Percentiles rank a stretch among this genome's conserved stretches.
Evolutionary conservation across 2,329 filamentous ascomycete species (phyloP).

Genomic region (Cladosporium sp.): DNA sequence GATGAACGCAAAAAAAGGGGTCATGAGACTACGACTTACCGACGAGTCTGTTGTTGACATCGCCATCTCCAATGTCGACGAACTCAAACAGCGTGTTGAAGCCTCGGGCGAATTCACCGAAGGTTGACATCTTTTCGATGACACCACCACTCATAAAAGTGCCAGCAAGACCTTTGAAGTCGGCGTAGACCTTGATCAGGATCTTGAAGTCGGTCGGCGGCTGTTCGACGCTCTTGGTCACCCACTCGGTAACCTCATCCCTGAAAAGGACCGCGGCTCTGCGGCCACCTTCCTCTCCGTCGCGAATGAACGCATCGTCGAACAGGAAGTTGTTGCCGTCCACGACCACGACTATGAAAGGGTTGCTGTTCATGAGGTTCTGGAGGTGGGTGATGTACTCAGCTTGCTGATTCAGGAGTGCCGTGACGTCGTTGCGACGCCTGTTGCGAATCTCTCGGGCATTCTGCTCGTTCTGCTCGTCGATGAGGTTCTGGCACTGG

Average conservation of each 20-base stretch:
- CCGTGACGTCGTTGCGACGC: not conserved
- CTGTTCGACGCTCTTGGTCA: conserved; percentile 32
- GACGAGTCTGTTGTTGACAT: conserved; percentile 56
- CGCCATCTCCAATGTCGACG: conserved; percentile 60
- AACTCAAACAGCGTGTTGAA: conserved; percentile 65
- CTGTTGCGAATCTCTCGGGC: conserved; percentile 29
- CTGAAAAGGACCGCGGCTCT: conserved; percentile 57
- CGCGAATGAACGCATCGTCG: conserved; percentile 31
- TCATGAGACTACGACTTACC: conserved; percentile 35
- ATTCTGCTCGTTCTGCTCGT: conserved; percentile 34
- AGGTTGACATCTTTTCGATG: not conserved
- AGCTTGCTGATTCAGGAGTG: conserved; percentile 30
- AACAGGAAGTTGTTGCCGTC: conserved; percentile 63
- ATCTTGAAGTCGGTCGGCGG: conserved; percentile 49
- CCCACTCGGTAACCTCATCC: conserved; percentile 50
- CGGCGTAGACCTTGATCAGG: conserved; percentile 49
- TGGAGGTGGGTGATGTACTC: conserved; percentile 19
- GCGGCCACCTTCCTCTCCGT: conserved; percentile 55
- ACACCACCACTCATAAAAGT: conserved; percentile 38
- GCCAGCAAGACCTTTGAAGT: conserved; percentile 47
- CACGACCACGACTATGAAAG: conserved; percentile 62
- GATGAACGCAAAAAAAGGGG: not conserved
- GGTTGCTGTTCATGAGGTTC: conserved; percentile 49
- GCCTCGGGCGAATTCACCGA: conserved; percentile 57
- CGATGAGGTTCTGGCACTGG: conserved; percentile 35